Evolutionary conservation across 2,329 filamentous ascomycete species (phyloP).

Genomic region (Aspergillus aculeatus): DNA sequence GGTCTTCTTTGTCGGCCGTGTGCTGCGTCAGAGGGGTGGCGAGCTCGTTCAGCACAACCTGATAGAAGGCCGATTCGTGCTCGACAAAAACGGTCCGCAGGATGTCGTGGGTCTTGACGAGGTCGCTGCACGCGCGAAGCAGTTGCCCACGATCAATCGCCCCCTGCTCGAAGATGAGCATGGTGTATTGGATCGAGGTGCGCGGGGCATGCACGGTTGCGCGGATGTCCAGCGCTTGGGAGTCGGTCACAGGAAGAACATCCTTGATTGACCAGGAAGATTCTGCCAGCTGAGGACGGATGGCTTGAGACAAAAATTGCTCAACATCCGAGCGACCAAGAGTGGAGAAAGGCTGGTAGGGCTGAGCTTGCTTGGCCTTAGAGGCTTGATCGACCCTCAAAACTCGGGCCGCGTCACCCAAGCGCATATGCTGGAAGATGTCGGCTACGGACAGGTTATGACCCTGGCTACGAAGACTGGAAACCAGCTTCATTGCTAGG

Average conservation of each 20-base stretch:
- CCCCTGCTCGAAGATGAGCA: conserved; percentile 56
- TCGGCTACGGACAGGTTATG: conserved; percentile 49
- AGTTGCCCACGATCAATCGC: conserved; percentile 50
- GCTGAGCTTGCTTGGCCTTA: conserved; percentile 17
- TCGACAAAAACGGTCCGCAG: conserved; percentile 64
- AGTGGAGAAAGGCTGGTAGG: conserved; percentile 53
- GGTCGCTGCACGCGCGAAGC: conserved; percentile 38
- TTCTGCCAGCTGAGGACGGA: conserved; percentile 52
- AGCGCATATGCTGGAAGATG: conserved; percentile 48
- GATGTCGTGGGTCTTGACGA: conserved; percentile 61
- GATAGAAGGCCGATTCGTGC: conserved; percentile 48
- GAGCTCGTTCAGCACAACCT: conserved; percentile 56
- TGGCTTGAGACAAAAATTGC: conserved; percentile 44
- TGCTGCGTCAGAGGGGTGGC: conserved; percentile 47
- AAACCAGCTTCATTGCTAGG: conserved; percentile 57
- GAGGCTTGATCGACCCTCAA: conserved; percentile 42
- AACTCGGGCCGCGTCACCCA: conserved; percentile 54
- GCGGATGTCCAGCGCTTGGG: conserved; percentile 60
- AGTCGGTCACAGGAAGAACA: conserved; percentile 56
- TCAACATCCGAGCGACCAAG: conserved; percentile 40
- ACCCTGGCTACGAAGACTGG: conserved; percentile 44
- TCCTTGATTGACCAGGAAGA: conserved; percentile 53
- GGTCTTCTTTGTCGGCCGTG: conserved; percentile 44
- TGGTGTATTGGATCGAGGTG: conserved; percentile 63
- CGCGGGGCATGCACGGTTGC: conserved; percentile 59